A percentile compares a stretch with the other conserved stretches of the same genome.
phyloP scores from a whole-genome alignment of 495 filamentous ascomycete species.

The Neurospora sp. region DNA sequence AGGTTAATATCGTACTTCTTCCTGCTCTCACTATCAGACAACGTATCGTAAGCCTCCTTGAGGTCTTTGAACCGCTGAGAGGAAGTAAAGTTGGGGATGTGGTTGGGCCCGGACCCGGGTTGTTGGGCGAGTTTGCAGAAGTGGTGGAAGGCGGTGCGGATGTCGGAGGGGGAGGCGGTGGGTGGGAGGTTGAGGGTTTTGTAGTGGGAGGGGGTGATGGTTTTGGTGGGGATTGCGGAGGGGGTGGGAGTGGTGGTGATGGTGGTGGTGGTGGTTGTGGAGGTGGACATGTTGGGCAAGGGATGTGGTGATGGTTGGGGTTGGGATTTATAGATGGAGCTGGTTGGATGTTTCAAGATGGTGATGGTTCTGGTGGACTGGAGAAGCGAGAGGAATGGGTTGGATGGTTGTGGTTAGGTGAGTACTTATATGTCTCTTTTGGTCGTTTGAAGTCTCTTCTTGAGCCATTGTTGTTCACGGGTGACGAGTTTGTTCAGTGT shows the following conservation, averaged over 20 bases:
- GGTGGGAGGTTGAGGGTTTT: not conserved
- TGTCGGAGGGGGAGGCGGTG: not conserved
- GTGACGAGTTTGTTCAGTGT: no score
- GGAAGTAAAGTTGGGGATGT: not conserved
- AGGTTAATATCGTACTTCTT: not conserved
- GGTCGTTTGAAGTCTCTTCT: not conserved
- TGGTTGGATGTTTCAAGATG: not conserved
- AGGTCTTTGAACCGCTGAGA: not conserved
- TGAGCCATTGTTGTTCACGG: no score
- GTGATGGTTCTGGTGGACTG: not conserved
- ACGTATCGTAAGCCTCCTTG: not conserved
- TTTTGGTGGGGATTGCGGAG: not conserved
- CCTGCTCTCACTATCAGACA: not conserved
- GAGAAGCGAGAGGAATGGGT: not conserved
- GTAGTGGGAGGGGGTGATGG: not conserved
- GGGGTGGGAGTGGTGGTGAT: not conserved
- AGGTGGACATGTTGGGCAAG: not conserved
- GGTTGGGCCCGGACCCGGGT: not conserved
- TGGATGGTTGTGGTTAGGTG: not conserved
- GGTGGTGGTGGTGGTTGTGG: not conserved
- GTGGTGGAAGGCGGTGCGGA: not conserved
- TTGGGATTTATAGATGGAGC: not conserved
- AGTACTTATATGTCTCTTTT: not conserved
- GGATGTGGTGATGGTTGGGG: not conserved
- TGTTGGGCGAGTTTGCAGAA: not conserved